Evolutionary conservation across 1,284 basidiomycete species (phyloP).

Genomic region (Pseudozyma hubeiensis): DNA sequence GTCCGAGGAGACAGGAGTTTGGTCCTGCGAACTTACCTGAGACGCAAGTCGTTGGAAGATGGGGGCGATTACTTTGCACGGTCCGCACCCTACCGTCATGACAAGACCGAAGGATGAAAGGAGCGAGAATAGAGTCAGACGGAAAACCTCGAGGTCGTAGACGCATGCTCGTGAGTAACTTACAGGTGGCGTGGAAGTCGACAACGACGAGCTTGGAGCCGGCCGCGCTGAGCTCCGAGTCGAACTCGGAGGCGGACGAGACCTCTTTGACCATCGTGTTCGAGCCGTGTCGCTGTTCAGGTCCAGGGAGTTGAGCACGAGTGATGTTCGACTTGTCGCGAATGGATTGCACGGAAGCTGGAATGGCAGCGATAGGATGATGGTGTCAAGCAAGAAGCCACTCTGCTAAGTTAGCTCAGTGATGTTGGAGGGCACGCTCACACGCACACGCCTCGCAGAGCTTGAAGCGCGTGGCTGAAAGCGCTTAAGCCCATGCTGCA

Average conservation of each 20-base stretch:
- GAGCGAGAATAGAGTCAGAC: not conserved
- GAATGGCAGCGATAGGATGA: not conserved
- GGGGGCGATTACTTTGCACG: constrained; percentile 48
- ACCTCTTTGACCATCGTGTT: constrained; percentile 50
- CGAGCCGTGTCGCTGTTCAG: not conserved
- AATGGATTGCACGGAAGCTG: not conserved
- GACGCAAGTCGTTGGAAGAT: constrained; percentile 39
- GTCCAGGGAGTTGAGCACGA: not conserved
- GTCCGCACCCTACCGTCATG: constrained; percentile 41
- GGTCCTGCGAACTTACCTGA: constrained; percentile 17
- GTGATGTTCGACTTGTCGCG: not conserved
- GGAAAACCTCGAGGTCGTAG: not conserved
- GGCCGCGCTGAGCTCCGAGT: constrained; percentile 38
- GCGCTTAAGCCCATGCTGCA: too few species aligned
- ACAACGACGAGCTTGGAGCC: constrained; percentile 51
- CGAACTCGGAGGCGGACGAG: constrained; percentile 40
- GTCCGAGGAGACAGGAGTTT: too few species aligned
- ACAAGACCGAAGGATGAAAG: not conserved
- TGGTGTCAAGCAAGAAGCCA: not conserved
- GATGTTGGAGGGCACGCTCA: not conserved
- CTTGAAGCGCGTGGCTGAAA: too few species aligned
- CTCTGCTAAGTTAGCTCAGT: not conserved
- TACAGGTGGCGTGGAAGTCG: constrained; percentile 52
- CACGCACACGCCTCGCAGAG: not conserved
- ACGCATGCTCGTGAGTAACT: constrained; percentile 7